Evolutionary conservation across 1,284 basidiomycete genomes (phyloP), one percentile per base, ranked within the genome.

Genomic region (Microbotryum scabiosae): DNA sequence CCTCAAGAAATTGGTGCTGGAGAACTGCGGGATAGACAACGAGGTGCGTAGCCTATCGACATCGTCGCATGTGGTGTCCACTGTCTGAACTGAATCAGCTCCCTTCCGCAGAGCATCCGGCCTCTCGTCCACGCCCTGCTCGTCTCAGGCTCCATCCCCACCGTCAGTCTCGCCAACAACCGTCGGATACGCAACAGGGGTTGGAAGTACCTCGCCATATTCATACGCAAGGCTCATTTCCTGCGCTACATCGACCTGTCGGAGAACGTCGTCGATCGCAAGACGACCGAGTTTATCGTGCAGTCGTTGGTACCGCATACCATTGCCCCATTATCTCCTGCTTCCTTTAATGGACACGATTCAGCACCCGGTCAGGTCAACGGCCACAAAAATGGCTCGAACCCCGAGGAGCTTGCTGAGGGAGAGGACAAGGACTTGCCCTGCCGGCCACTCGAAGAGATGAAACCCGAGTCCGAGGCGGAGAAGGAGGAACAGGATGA

Each of bases 101-200:
- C 45, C 30, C 25, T 23, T n/a, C 5, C 32, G 26, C 67, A 90
- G 85, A 84, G 82, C 50, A 74, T 97, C 59, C 96, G 96, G 77
- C 88, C 89, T 0, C 84, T 97, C 21, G 78, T 97, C 0, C 93
- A 97, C 73, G 84, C 91, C 0, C 80, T 98, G 1, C 82, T 97
- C 56, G 87, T 97, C 52, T 87, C 88, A 21, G 83, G 84, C 23
- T 84, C 85, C 0, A 78, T 97, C 32, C 86, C 87, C 1, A 88
- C 86, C 69, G 79, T 97, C 25, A 91, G 88, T 10, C 78, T 98
- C 23, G 86, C 90, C 3, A 88, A 88, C 23, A 97, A 97, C 74
- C 81, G 84, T 70, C 84, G 84, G 61, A 80, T 97, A 56, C 89
- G 88, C 69, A 75, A 82, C 1, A 77, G 82, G 14, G 89, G 88